Evolutionary conservation across 2,329 filamentous ascomycete species (phyloP).

Genomic region (Purpureocillium lavendulum): DNA sequence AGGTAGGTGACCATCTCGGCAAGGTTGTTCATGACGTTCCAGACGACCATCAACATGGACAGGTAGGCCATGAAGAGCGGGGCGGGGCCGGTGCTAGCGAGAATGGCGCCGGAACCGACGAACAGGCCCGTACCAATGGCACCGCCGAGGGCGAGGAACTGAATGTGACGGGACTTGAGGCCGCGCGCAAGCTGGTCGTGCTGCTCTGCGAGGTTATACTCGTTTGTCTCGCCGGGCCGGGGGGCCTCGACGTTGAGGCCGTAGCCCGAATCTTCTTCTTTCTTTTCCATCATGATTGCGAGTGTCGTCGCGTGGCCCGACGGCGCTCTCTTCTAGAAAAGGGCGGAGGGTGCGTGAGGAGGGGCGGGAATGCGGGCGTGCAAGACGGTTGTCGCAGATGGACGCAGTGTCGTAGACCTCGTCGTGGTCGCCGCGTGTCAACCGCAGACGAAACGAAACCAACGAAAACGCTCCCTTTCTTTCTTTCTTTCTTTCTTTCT

Average conservation of each 20-base stretch:
- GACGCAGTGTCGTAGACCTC: no score
- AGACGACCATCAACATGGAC: conserved; percentile 45
- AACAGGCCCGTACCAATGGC: conserved; percentile 59
- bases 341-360: no score
- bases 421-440: no score
- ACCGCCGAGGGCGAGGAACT: conserved; percentile 48
- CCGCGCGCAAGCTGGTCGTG: conserved; percentile 43
- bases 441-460: no score
- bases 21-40: conserved; percentile 45
- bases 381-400: no score
- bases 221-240: conserved; percentile 12
- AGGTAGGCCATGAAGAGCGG: conserved; percentile 63
- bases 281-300: conserved; percentile 11
- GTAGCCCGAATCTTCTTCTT: conserved; percentile 11
- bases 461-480: no score
- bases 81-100: conserved; percentile 50
- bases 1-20: conserved; percentile 48
- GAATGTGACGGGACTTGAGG: conserved; percentile 51
- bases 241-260: conserved; percentile 17
- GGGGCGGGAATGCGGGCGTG: no score
- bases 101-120: conserved; percentile 49
- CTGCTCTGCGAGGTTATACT: conserved; percentile 27
- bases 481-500: no score
- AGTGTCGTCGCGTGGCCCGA: no score
- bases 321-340: no score